Evolutionary conservation across 306 rosid genomes (phyloP).

Genomic region (Quercus suber): DNA sequence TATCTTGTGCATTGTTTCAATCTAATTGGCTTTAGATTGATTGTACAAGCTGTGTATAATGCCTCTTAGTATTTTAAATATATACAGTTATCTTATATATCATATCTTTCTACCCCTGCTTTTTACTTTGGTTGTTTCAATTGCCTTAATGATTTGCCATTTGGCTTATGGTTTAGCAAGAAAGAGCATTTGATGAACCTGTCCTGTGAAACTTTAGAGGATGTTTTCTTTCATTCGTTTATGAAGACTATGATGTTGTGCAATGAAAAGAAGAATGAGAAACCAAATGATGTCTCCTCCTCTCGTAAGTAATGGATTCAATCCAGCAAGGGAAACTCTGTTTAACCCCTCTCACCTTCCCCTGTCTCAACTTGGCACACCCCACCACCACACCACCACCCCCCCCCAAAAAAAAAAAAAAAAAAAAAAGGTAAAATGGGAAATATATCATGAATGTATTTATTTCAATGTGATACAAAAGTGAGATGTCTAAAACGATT

Average conservation of each 20-base stretch:
- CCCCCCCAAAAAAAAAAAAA: too few relatives aligned
- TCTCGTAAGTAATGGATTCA: not conserved
- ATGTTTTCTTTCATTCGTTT: conserved; percentile 10
- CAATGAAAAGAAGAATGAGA: not conserved
- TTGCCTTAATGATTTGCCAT: conserved; percentile 5
- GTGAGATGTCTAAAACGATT: not conserved
- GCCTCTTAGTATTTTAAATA: not conserved
- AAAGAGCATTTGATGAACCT: not conserved
- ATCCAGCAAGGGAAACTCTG: not conserved
- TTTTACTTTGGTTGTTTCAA: not conserved
- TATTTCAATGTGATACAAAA: not conserved
- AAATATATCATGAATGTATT: not conserved
- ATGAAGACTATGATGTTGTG: not conserved
- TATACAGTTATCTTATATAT: not conserved
- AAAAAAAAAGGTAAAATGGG: too few relatives aligned
- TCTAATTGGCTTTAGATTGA: not conserved
- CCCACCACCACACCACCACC: too few relatives aligned
- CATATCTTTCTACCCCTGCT: not conserved
- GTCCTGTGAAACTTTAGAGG: not conserved
- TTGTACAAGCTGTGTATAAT: not conserved
- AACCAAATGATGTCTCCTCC: not conserved
- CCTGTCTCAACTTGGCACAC: too few relatives aligned
- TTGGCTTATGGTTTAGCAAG: not conserved
- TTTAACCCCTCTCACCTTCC: not conserved
- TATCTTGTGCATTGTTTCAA: not conserved